Evolutionary conservation across 2,329 filamentous ascomycete species (phyloP).

Genomic region (Pseudogymnoascus sp.): DNA sequence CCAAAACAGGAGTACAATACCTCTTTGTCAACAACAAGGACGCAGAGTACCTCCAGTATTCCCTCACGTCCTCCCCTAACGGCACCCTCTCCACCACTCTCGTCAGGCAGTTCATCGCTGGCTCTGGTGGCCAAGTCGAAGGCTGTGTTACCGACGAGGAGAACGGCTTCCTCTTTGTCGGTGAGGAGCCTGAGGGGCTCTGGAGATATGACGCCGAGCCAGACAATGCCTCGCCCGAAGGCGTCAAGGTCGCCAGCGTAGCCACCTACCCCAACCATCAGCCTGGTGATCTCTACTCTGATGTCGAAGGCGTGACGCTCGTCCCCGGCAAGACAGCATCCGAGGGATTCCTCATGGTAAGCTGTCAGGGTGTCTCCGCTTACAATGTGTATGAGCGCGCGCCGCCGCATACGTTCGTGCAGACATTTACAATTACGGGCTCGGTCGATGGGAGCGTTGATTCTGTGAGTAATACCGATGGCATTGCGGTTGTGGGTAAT

Average conservation of each 20-base stretch:
- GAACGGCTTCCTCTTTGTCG: slow-evolving; percentile 42
- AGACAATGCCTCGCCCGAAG: slow-evolving; percentile 29
- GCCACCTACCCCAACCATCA: slow-evolving; percentile 21
- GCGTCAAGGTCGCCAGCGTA: slow-evolving; percentile 34
- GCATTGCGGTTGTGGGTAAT: slow-evolving; percentile 31
- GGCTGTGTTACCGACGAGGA: slow-evolving; percentile 45
- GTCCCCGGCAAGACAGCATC: slow-evolving; percentile 37
- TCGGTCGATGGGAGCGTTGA: slow-evolving; percentile 37
- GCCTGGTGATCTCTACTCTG: slow-evolving; percentile 40
- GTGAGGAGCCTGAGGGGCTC: slow-evolving; percentile 43
- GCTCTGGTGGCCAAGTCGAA: slow-evolving; percentile 44
- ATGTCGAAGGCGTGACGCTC: slow-evolving; percentile 46
- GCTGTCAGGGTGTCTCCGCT: slow-evolving; percentile 43
- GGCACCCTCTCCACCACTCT: slow-evolving; percentile 38
- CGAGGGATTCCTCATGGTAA: slow-evolving; percentile 43
- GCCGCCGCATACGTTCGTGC: slow-evolving; percentile 40
- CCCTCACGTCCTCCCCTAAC: slow-evolving; percentile 35
- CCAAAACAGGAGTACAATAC: slow-evolving; percentile 39
- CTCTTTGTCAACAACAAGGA: slow-evolving; percentile 48
- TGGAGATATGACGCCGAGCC: slow-evolving; percentile 47
- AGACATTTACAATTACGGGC: slow-evolving; percentile 39
- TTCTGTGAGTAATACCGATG: slow-evolving; percentile 45
- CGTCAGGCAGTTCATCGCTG: slow-evolving; percentile 42
- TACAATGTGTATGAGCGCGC: slow-evolving; percentile 43
- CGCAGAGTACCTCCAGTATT: slow-evolving; percentile 45